Evolutionary conservation across 1,284 basidiomycete genomes (phyloP), one percentile per base, ranked within the genome.

Genomic region (Thecaphora thlaspeos): DNA sequence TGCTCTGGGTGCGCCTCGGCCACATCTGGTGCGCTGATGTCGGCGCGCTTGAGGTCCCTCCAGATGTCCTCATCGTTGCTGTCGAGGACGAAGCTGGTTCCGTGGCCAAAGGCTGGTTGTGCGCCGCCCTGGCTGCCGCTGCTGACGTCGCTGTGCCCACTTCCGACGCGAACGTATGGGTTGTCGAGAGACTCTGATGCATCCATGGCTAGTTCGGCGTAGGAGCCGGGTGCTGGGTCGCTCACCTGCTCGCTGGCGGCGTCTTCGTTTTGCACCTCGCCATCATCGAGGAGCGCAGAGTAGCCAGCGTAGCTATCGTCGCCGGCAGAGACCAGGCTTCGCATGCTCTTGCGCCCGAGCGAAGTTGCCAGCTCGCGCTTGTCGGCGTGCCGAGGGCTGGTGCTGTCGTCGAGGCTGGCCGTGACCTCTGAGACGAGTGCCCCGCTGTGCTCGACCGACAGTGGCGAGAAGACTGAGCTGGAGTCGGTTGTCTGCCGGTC

Each of bases 31-130:
- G 49, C 8, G 48, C 44, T 41, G 51, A 44, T 32, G 52, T 51
- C 17, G 51, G 51, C 32, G 45, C n/a, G n/a, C n/a, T n/a, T n/a
- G n/a, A 39, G 22, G 22, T 61, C 53, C 12, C 47, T 54, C 59
- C 59, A 61, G 46, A 56, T 53, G 37, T 44, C 47, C 32, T 61
- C 59, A 19, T 61, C 59, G 22, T 49, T 47, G n/a, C 46, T 51
- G 42, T 55, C 51, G 4, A 55, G 28, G 32, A 55, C 53, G 43
- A 57, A 54, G 26, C 26, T 28, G 26, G 11, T 11, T 28, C 11
- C 11, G 5, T 5, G 26, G 11, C 11, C 37, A 38, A n/a, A 17
- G 37, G 26, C 11, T 11, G 26, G 26, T n/a, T n/a, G n/a, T 5
- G 11, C 26, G 26, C 11, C 26, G 26, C 11, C 26, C 26, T 28